A percentile compares a stretch with the other conserved stretches of the same genome.
phyloP scores from a whole-genome alignment of 1,284 basidiomycete species.

The Cryptococcus maquisensis region DNA sequence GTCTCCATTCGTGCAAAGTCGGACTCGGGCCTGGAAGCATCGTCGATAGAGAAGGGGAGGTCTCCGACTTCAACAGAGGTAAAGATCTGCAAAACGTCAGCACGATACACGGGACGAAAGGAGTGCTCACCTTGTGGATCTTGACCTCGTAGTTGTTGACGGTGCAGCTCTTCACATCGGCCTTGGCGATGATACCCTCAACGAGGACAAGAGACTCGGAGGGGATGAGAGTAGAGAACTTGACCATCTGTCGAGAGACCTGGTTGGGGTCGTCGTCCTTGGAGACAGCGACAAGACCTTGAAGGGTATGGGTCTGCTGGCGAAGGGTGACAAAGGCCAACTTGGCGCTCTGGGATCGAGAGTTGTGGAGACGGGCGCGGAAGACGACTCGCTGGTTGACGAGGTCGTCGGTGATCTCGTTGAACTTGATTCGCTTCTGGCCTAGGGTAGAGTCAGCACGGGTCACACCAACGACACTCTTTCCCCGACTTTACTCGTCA shows the following conservation, averaged over 20 bases:
- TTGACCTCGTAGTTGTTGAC: slow-evolving; percentile 86
- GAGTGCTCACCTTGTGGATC: slow-evolving; percentile 63
- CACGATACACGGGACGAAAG: background rate
- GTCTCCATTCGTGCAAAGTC: slow-evolving; percentile 59
- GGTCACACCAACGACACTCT: background rate
- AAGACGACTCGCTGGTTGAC: slow-evolving; percentile 78
- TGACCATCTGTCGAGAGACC: slow-evolving; percentile 96
- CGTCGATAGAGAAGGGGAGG: slow-evolving; percentile 89
- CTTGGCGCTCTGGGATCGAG: slow-evolving; percentile 84
- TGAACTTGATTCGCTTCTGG: slow-evolving; percentile 59
- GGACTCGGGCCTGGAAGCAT: slow-evolving; percentile 78
- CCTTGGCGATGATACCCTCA: slow-evolving; percentile 73
- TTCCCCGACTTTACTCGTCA: background rate
- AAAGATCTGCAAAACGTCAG: slow-evolving; percentile 59
- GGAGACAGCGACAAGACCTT: slow-evolving; percentile 70
- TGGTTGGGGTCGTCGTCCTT: slow-evolving; percentile 60
- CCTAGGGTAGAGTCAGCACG: slow-evolving; percentile 40
- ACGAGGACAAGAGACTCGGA: slow-evolving; percentile 91
- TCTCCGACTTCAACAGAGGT: slow-evolving; percentile 69
- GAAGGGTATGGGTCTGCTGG: slow-evolving; percentile 83
- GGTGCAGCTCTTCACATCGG: slow-evolving; percentile 87
- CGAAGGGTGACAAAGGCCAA: slow-evolving; percentile 93
- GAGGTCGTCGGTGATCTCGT: slow-evolving; percentile 61
- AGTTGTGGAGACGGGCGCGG: slow-evolving; percentile 87
- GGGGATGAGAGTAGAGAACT: slow-evolving; percentile 75